These are phyloP conservation scores for Babjeviella inositovora DNA, from an alignment of 805 yeast species.

Conservation along the genomic window DNA sequence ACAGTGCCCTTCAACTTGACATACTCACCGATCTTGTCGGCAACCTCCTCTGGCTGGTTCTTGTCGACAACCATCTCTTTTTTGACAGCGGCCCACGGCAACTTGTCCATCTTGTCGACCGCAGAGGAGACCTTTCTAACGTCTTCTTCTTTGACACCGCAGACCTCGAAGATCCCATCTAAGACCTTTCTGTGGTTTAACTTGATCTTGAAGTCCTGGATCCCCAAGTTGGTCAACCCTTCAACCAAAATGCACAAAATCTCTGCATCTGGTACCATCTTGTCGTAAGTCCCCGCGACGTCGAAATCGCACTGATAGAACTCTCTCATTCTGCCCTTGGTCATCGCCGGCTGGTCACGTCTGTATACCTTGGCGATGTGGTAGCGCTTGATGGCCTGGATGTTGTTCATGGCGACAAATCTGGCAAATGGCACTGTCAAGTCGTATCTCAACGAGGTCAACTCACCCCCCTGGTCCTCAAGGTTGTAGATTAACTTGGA, in stretches of 20 bases:
- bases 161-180: conserved; percentile 89
- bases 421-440: conserved; percentile 98
- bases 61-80: conserved; percentile 88
- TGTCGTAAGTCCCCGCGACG: conserved; percentile 82
- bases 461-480: conserved; percentile 98
- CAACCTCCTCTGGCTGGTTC: conserved; percentile 80
- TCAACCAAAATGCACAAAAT: conserved; percentile 67
- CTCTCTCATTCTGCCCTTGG: conserved; percentile 99
- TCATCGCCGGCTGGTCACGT: conserved; percentile 99
- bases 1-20: conserved; percentile 77
- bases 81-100: conserved; percentile 90
- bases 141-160: conserved; percentile 90
- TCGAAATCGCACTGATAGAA: conserved; percentile 98
- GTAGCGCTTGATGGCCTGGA: conserved; percentile 79
- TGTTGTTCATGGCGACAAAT: conserved; percentile 89
- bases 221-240: conserved; percentile 73
- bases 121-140: conserved; percentile 89
- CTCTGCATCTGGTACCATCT: conserved; percentile 96
- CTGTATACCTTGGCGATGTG: conserved; percentile 98
- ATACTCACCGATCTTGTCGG: conserved; percentile 83
- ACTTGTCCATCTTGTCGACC: conserved; percentile 90
- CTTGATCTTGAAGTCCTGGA: conserved; percentile 79
- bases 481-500: conserved; percentile 90
- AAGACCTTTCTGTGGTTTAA: conserved; percentile 89
- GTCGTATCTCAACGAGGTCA: conserved; percentile 90